Evolutionary conservation across 2,329 filamentous ascomycete genomes (phyloP).

Genomic region (Verticillium nonalfalfae): DNA sequence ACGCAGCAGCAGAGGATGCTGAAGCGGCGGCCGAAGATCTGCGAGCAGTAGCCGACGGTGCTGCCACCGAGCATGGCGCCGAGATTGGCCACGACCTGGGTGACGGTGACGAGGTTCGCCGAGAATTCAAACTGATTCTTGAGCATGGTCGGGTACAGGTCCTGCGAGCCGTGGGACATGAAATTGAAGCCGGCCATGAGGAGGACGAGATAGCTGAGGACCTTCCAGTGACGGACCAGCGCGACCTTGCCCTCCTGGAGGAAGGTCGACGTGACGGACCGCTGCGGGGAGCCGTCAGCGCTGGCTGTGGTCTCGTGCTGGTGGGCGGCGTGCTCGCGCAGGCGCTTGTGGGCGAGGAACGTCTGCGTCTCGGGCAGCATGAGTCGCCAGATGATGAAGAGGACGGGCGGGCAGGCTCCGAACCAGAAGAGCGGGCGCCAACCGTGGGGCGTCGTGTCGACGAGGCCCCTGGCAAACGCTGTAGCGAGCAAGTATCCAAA

Average conservation of each 20-base stretch:
- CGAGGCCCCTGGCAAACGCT: constrained; percentile 58
- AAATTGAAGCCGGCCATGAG: constrained; percentile 92
- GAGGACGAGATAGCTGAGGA: constrained; percentile 75
- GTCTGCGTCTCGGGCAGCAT: constrained; percentile 73
- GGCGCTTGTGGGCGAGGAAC: constrained; percentile 59
- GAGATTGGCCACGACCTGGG: constrained; percentile 65
- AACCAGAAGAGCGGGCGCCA: constrained; percentile 92
- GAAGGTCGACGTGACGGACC: constrained; percentile 60
- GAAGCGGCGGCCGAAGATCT: constrained; percentile 63
- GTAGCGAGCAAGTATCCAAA: constrained; percentile 58
- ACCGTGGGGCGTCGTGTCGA: constrained; percentile 69
- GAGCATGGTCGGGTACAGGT: constrained; percentile 56
- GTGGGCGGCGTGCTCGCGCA: constrained; percentile 41
- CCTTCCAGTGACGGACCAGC: constrained; percentile 70
- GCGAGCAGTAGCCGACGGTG: constrained; percentile 58
- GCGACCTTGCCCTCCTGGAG: constrained; percentile 72
- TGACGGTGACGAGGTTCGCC: constrained; percentile 56
- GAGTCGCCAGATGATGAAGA: constrained; percentile 75
- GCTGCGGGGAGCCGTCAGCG: constrained; percentile 9
- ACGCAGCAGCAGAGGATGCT: constrained; percentile 60
- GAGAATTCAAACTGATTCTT: constrained; percentile 47
- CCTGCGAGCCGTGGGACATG: constrained; percentile 72
- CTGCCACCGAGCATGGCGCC: constrained; percentile 66
- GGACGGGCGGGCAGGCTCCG: constrained; percentile 69
- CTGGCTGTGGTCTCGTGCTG: constrained; percentile 6